Evolutionary conservation across 108 stramenopile genomes (phyloP), one percentile per base, ranked within the genome.

Genomic region (Nitzschia inconspicua): DNA sequence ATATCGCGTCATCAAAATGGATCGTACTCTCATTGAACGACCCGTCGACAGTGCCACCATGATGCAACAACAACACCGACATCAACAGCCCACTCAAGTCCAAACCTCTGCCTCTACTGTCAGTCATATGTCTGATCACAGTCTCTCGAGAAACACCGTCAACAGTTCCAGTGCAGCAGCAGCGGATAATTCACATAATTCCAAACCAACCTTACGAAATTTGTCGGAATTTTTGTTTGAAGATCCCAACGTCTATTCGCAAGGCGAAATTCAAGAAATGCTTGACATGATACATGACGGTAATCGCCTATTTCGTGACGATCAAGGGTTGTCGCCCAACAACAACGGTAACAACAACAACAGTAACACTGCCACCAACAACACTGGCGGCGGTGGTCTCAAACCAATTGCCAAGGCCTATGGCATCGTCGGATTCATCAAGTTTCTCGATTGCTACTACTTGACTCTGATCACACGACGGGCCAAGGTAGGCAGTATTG

Each of bases 381-480:
- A n/a, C n/a, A n/a, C n/a, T n/a, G 29, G 61, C 27, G 60, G 44
- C 48, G 83, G 86, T 16, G 86, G 85, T 20, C 75, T 90, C 28
- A 82, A 89, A 63, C 92, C 93, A 14, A 83, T 94, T 54, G 84
- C 78, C 43, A 88, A 82, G 48, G 93, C 88, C 2, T 91, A 91
- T 50, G 93, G 93, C 40, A 85, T 97, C 49, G 83, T 94, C 0
- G 96, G 96, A 18, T 94, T 95, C 57, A 77, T 95, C 31, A 84
- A 89, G n/a, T 97, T 97, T 64, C 65, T 99, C 57, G 95, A 96
- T 65, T 96, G 95, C 72, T 99, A 95, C 77, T 97, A 99, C 68
- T 70, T 98, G 46, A 95, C 90, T n/a, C 63, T 99, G 37, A 96
- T 99, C 31, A 97, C 98, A 30, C 87, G 93, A 54, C 81, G 95